Percentiles rank a stretch among this genome's conserved stretches.
phyloP scores from a whole-genome alignment of 2,329 filamentous ascomycete genomes.

The Tolypocladium endophyticum region DNA sequence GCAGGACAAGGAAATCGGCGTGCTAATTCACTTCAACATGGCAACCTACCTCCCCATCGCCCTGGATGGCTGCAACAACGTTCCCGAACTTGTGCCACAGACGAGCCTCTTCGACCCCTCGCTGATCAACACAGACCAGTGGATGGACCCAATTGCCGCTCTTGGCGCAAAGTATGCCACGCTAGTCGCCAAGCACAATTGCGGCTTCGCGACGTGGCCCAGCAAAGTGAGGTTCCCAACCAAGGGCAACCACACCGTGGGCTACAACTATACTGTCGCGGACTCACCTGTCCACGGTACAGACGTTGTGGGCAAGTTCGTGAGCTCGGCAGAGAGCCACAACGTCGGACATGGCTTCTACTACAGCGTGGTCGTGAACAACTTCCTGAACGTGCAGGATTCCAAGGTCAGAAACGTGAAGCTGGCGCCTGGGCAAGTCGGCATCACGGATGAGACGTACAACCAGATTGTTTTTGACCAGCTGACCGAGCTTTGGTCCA shows the following conservation, averaged over 20 bases:
- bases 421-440: slow-evolving; percentile 9
- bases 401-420: slow-evolving; percentile 7
- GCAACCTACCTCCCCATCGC: slow-evolving; percentile 11
- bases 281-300: slow-evolving; percentile 13
- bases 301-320: slow-evolving; percentile 14
- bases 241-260: slow-evolving; percentile 11
- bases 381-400: slow-evolving; percentile 15
- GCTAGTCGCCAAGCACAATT: slow-evolving; percentile 19
- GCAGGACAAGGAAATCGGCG: slow-evolving; percentile 14
- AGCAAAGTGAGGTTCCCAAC: slow-evolving; percentile 14
- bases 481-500: slow-evolving; percentile 12
- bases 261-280: slow-evolving; percentile 16
- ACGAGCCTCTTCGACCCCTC: slow-evolving; percentile 10
- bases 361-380: slow-evolving; percentile 19
- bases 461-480: slow-evolving; percentile 13
- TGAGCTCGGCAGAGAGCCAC: slow-evolving; percentile 13
- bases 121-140: slow-evolving; percentile 14
- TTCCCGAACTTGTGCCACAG: slow-evolving; percentile 11
- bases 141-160: slow-evolving; percentile 15
- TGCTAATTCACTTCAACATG: slow-evolving; percentile 15
- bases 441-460: slow-evolving; percentile 12
- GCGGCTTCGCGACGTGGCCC: slow-evolving; percentile 18
- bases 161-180: slow-evolving; percentile 17
- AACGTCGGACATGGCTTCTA: slow-evolving; percentile 17
- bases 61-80: slow-evolving; percentile 15